Percentiles rank a stretch among this genome's conserved stretches.
phyloP scores from a whole-genome alignment of 805 yeast species.

The Ogataea pini region DNA sequence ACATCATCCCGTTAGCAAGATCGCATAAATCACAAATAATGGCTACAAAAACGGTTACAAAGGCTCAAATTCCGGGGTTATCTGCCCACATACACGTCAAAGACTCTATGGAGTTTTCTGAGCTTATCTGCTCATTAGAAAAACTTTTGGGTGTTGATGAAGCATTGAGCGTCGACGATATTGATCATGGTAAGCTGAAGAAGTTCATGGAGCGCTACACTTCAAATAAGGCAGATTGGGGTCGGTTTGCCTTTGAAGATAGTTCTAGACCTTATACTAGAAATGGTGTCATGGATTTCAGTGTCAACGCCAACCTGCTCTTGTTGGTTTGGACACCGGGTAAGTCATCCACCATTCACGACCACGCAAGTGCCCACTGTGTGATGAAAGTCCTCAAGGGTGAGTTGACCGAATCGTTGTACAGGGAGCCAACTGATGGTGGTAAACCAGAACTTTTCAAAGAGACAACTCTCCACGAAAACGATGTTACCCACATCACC shows the following conservation, averaged over 20 bases:
- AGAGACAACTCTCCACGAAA: slow-evolving; percentile 32
- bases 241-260: slow-evolving; percentile 55
- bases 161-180: slow-evolving; percentile 40
- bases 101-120: slow-evolving; percentile 25
- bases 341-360: slow-evolving; percentile 64
- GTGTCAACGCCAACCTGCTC: slow-evolving; percentile 67
- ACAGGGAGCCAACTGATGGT: slow-evolving; percentile 45
- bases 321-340: slow-evolving; percentile 73
- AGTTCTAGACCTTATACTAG: slow-evolving; percentile 53
- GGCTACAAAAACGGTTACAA: slow-evolving; percentile 6
- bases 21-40: neutral
- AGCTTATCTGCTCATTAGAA: slow-evolving; percentile 36
- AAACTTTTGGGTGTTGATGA: slow-evolving; percentile 38
- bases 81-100: slow-evolving; percentile 3
- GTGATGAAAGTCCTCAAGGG: slow-evolving; percentile 71
- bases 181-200: slow-evolving; percentile 51
- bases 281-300: slow-evolving; percentile 75
- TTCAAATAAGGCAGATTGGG: slow-evolving; percentile 57
- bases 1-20: neutral
- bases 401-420: slow-evolving; percentile 54
- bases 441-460: slow-evolving; percentile 28
- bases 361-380: slow-evolving; percentile 77
- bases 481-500: slow-evolving; percentile 63
- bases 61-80: neutral
- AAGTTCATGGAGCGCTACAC: slow-evolving; percentile 48